Percentiles rank a stretch among this genome's conserved stretches.
Conservation (phyloP, 306 rosid species). For the Medicago lupulina region DNA sequence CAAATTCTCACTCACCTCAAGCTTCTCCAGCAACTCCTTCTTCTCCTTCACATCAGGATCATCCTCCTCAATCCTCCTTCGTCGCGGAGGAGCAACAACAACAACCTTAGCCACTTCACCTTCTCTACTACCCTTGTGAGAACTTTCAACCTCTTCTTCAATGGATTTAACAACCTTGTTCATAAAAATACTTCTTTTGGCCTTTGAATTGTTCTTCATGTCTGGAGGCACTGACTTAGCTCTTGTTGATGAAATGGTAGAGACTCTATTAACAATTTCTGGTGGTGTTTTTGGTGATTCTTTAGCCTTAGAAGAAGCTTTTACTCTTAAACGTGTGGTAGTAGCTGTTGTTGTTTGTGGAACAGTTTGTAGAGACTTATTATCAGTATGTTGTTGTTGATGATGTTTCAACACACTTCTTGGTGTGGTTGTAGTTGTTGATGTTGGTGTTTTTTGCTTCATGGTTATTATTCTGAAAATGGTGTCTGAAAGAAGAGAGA, state of each 20-base stretch:
- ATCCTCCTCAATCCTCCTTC: conserved; percentile 58
- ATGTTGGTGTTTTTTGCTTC: conserved; percentile 51
- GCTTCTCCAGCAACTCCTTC: conserved; percentile 55
- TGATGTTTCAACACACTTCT: conserved; percentile 41
- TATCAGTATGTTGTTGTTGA: conserved; percentile 24
- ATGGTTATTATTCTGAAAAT: conserved; percentile 37
- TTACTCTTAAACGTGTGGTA: conserved; percentile 51
- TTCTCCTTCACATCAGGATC: conserved; percentile 52
- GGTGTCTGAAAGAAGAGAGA: conserved; percentile 36
- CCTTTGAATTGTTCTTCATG: conserved; percentile 53
- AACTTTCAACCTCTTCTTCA: conserved; percentile 47
- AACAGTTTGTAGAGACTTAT: conserved; percentile 42
- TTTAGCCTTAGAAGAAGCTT: conserved; percentile 52
- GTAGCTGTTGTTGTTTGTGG: conserved; percentile 32
- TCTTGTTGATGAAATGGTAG: conserved; percentile 44
- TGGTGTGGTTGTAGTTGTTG: conserved; percentile 35
- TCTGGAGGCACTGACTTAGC: conserved; percentile 62
- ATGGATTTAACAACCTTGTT: conserved; percentile 52
- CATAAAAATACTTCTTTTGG: conserved; percentile 48
- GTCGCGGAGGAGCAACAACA: conserved; percentile 50
- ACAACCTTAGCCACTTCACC: conserved; percentile 50
- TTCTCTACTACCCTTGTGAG: conserved; percentile 59
- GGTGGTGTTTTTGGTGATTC: conserved; percentile 59
- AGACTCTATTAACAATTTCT: conserved; percentile 31
- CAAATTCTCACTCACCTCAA: conserved; percentile 61